phyloP scores from a whole-genome alignment of 495 filamentous ascomycete species.

The Hyaloscypha variabilis region DNA sequence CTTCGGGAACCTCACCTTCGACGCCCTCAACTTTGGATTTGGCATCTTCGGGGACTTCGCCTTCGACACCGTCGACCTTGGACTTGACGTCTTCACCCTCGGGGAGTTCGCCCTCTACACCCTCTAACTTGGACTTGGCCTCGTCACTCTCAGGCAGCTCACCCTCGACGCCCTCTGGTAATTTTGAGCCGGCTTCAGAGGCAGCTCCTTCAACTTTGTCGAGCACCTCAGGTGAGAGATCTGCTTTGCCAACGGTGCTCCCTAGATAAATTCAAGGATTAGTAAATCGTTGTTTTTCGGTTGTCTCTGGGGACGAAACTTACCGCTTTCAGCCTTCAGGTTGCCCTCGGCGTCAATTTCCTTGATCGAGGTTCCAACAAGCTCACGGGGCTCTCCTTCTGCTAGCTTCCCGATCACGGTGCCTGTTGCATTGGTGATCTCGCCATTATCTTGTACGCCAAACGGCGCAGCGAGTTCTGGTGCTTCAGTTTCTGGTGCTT shows the following conservation, averaged over 20 bases:
- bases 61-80: neutral
- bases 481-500: conserved; percentile 19
- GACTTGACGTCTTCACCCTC: neutral
- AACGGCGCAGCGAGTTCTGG: conserved; percentile 38
- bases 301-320: neutral
- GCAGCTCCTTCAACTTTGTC: conserved; percentile 42
- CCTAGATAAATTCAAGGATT: conserved; percentile 30
- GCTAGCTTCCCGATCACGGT: conserved; percentile 58
- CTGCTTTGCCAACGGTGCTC: conserved; percentile 74
- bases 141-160: neutral
- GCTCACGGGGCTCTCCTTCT: conserved; percentile 63
- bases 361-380: conserved; percentile 59
- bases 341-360: conserved; percentile 69
- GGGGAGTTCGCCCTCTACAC: conserved; percentile 23
- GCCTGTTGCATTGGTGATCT: conserved; percentile 55
- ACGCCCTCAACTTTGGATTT: conserved; percentile 20
- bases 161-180: conserved; percentile 18
- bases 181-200: conserved; percentile 25
- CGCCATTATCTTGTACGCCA: conserved; percentile 56
- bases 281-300: neutral
- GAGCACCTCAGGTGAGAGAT: conserved; percentile 38
- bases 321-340: conserved; percentile 64
- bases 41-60: conserved; percentile 5
- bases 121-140: conserved; percentile 13
- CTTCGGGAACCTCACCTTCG: conserved; percentile 27